Evolutionary conservation across 208 protist species (phyloP).

Genomic region (Acanthamoeba rhysodes): DNA sequence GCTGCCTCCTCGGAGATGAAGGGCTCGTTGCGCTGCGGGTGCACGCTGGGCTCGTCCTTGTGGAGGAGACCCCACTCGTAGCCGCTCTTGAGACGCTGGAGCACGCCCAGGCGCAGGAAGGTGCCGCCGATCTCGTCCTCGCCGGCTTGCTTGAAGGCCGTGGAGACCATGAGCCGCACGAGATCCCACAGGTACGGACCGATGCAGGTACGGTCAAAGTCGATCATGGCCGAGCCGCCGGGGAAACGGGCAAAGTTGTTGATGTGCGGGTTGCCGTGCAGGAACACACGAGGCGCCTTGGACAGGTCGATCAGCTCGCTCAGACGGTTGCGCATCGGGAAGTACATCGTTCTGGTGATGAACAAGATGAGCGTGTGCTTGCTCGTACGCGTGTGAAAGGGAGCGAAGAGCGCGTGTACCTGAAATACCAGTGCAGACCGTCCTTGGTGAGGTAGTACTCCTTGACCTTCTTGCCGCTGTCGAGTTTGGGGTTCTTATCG

Average conservation of each 20-base stretch:
- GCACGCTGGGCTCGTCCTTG: slow-evolving; percentile 46
- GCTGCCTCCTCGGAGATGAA: neutral
- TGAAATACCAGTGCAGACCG: slow-evolving; percentile 67
- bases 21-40: slow-evolving; percentile 42
- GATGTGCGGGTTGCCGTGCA: slow-evolving; percentile 71
- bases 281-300: slow-evolving; percentile 51
- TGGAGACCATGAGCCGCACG: slow-evolving; percentile 45
- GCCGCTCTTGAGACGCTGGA: slow-evolving; percentile 35
- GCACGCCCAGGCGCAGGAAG: slow-evolving; percentile 44
- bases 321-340: slow-evolving; percentile 57
- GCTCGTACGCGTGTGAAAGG: too few relatives aligned
- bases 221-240: slow-evolving; percentile 66
- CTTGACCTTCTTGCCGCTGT: slow-evolving; percentile 68
- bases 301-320: slow-evolving; percentile 45
- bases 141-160: slow-evolving; percentile 55
- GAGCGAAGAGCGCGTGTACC: neutral
- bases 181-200: slow-evolving; percentile 63
- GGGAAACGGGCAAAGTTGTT: slow-evolving; percentile 73
- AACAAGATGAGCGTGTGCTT: neutral
- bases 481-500: slow-evolving; percentile 54
- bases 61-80: slow-evolving; percentile 64
- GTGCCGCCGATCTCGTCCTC: slow-evolving; percentile 61
- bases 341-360: slow-evolving; percentile 25
- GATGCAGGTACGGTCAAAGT: slow-evolving; percentile 61
- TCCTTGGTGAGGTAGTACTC: slow-evolving; percentile 61